Conservation (phyloP, 495 filamentous ascomycete genomes). For the Xylaria longipes region DNA sequence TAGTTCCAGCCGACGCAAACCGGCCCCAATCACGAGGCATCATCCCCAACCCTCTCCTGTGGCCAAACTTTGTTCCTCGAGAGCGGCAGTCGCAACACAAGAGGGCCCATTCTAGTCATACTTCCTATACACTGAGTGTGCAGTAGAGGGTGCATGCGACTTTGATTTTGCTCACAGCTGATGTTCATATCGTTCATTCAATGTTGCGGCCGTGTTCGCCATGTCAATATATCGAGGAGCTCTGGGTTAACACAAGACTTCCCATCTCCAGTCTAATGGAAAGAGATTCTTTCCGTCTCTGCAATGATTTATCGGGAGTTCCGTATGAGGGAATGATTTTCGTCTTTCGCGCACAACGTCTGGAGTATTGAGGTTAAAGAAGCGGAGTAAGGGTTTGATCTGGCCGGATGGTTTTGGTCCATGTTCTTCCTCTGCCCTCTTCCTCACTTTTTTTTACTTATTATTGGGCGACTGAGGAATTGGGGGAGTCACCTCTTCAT, state of each 20-base stretch:
- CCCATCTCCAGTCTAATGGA: neutral
- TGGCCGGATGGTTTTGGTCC: slow-evolving; percentile 6
- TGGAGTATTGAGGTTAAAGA: slow-evolving; percentile 17
- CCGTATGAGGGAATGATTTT: slow-evolving; percentile 3
- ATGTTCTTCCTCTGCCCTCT: neutral
- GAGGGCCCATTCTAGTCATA: slow-evolving; percentile 5
- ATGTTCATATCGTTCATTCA: slow-evolving; percentile 10
- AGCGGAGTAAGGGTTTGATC: slow-evolving; percentile 15
- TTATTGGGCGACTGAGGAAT: slow-evolving; percentile 7
- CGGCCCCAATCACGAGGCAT: slow-evolving; percentile 17
- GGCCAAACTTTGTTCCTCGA: slow-evolving; percentile 18
- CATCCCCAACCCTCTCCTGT: slow-evolving; percentile 21
- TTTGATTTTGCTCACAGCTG: neutral
- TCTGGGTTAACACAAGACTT: neutral
- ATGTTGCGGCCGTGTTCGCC: slow-evolving; percentile 8
- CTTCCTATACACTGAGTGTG: neutral
- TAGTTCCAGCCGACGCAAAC: neutral
- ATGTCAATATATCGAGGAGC: slow-evolving; percentile 14
- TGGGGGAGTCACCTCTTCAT: slow-evolving; percentile 3
- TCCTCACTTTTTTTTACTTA: neutral
- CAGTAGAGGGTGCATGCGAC: neutral
- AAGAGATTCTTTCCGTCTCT: neutral
- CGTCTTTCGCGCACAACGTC: slow-evolving; percentile 1
- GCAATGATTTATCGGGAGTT: slow-evolving; percentile 11
- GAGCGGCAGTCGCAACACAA: neutral